phyloP scores from a whole-genome alignment of 2,329 filamentous ascomycete genomes.

The Colletotrichum sp. region DNA sequence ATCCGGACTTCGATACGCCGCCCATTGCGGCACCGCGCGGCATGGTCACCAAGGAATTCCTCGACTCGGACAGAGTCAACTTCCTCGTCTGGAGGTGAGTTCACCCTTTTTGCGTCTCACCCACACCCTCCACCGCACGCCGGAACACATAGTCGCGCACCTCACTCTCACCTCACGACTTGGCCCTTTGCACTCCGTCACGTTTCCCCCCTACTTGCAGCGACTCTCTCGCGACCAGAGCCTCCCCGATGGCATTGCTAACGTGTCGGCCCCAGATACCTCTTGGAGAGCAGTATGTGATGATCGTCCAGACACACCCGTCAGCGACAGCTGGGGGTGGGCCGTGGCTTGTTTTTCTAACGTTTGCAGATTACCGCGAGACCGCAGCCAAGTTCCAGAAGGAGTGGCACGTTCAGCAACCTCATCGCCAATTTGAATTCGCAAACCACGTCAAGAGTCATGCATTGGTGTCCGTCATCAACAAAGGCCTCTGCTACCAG shows the following conservation, averaged over 20 bases:
- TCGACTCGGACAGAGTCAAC: conserved; percentile 72
- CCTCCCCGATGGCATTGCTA: conserved; percentile 13
- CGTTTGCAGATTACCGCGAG: conserved; percentile 65
- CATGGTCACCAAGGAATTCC: conserved; percentile 63
- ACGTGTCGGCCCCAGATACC: conserved; percentile 49
- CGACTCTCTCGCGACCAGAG: neutral
- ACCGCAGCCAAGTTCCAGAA: conserved; percentile 72
- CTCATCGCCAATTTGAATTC: conserved; percentile 67
- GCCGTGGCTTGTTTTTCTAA: conserved; percentile 12
- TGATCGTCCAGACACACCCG: neutral
- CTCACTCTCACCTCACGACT: conserved; percentile 5
- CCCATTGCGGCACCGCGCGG: conserved; percentile 20
- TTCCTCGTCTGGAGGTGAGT: conserved; percentile 75
- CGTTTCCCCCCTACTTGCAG: neutral
- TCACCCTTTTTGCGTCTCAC: conserved; percentile 28
- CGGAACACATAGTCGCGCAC: conserved; percentile 5
- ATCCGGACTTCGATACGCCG: conserved; percentile 14
- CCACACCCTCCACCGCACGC: conserved; percentile 1
- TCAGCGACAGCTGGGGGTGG: conserved; percentile 17
- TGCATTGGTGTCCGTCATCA: conserved; percentile 67
- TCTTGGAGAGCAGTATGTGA: conserved; percentile 67
- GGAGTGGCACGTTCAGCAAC: conserved; percentile 69
- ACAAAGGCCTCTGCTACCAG: conserved; percentile 68
- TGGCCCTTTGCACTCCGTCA: neutral
- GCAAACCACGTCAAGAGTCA: conserved; percentile 69